Evolutionary conservation across 441 rosid species (phyloP), one percentile per base, ranked within the genome.

Genomic region (Aleurites moluccanus): DNA sequence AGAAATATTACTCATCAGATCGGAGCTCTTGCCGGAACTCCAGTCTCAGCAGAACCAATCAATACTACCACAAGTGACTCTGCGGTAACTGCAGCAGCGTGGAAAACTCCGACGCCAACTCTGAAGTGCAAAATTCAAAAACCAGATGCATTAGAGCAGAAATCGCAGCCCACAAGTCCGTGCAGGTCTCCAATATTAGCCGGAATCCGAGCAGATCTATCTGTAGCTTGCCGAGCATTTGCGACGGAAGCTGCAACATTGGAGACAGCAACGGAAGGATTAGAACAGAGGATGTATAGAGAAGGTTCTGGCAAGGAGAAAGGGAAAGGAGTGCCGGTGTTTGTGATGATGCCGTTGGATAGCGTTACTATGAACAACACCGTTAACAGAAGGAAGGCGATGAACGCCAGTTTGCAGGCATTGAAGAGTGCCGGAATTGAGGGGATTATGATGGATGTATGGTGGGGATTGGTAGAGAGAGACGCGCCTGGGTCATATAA

Each of bases 381-480:
- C 52, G 86, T 94, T 81, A 92, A 91, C 53, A 76, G 99, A 82
- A 84, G 83, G 80, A 94, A 94, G 79, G 99, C 97, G 74, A 89
- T 92, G 99, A 89, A 86, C 81, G 97, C 88, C 64, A 94, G 97
- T 75, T 79, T 94, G 47, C 91, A 88, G 79, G 98, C 98, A 80
- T 73, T 94, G 89, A 92, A 90, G 83, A 90, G 96, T 81, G 98
- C 97, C 18, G 97, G 98, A 28, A 97, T 91, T 66, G 96, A 92
- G 69, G 99, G 99, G 47, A 78, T 94, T 30, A 91, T 92, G 96
- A 86, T 94, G 67, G 99, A 94, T 74, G 98, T 94, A 18, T 94
- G 99, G 99, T 94, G 99, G 99, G 99, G 99, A 40, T 83, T 94
- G 76, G 99, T 94, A 72, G 99, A 94, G 89, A 87, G 88, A 67